Conservation (phyloP, 108 stramenopile genomes). For the Stephanodiscus triporus region DNA sequence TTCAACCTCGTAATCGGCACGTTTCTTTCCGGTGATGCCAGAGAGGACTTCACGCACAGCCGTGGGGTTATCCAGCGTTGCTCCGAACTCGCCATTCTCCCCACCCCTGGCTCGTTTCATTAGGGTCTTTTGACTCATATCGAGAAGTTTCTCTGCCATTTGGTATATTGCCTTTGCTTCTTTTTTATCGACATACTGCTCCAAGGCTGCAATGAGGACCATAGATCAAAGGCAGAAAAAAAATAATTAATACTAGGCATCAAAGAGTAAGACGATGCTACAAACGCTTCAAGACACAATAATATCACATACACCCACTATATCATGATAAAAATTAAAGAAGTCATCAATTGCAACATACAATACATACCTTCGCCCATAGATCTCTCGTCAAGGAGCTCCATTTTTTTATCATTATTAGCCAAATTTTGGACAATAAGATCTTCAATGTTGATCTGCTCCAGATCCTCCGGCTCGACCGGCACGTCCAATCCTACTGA, state of each 20-base stretch:
- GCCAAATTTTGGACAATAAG: constrained; percentile 76
- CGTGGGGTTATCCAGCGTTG: constrained; percentile 29
- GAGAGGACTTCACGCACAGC: constrained; percentile 39
- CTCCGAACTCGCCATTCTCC: constrained; percentile 19
- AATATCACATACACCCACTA: no score
- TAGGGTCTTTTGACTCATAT: constrained; percentile 54
- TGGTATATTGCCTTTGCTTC: constrained; percentile 67
- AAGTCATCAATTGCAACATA: background rate
- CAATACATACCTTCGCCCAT: constrained; percentile 40
- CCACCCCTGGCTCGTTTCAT: constrained; percentile 44
- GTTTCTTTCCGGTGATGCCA: constrained; percentile 28
- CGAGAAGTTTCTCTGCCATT: constrained; percentile 53
- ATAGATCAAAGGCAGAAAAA: background rate
- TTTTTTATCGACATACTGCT: constrained; percentile 89
- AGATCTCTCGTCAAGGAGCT: constrained; percentile 66
- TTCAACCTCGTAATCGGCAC: constrained; percentile 33
- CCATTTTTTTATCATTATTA: constrained; percentile 69
- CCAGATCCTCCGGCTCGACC: constrained; percentile 82
- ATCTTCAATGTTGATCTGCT: constrained; percentile 84
- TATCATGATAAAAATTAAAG: background rate
- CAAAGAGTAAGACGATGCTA: background rate
- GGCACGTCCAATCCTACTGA: constrained; percentile 49
- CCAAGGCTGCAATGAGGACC: constrained; percentile 68
- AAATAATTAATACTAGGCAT: background rate
- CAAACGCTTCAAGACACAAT: no score